Conservation (phyloP, 768 basidiomycete genomes). For the Lanmaoa pseudosensibilis region DNA sequence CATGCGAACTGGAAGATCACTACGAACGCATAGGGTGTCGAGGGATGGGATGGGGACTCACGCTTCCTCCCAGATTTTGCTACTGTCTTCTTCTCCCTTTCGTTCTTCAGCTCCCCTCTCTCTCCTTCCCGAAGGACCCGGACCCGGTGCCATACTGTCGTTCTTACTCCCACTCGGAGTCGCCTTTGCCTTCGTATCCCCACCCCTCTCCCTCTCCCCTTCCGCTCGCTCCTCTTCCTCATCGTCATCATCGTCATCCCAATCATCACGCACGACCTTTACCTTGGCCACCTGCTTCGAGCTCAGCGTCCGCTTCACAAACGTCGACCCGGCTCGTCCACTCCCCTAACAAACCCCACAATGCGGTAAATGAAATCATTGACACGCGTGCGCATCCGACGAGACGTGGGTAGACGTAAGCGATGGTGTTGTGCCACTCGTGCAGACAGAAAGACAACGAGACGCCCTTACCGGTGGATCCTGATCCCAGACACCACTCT, state of each 20-base stretch:
- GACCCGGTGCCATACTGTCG: background rate
- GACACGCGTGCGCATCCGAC: background rate
- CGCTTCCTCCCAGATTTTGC: conserved; percentile 70
- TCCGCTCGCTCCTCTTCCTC: background rate
- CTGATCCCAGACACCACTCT: conserved; percentile 19
- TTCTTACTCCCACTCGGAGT: background rate
- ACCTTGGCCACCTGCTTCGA: background rate
- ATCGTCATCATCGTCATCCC: conserved; percentile 57
- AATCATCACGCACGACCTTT: conserved; percentile 46
- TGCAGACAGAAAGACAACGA: background rate
- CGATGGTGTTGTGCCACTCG: conserved; percentile 6
- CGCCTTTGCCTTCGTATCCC: background rate
- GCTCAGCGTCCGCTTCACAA: conserved; percentile 1
- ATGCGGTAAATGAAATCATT: background rate
- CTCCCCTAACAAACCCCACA: conserved; percentile 4
- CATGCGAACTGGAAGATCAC: conserved; percentile 15
- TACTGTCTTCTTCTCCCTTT: conserved; percentile 33
- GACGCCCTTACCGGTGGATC: conserved; percentile 13
- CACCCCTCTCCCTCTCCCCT: background rate
- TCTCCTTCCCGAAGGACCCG: background rate
- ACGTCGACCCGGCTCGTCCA: conserved; percentile 1
- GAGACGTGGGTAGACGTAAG: conserved; percentile 10
- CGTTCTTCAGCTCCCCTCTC: background rate
- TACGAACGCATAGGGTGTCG: conserved; percentile 2
- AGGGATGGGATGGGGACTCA: conserved; percentile 37